These are phyloP conservation scores for Leccinum laetum DNA, from an alignment of 1,284 basidiomycete genomes.

Conservation along the genomic window DNA sequence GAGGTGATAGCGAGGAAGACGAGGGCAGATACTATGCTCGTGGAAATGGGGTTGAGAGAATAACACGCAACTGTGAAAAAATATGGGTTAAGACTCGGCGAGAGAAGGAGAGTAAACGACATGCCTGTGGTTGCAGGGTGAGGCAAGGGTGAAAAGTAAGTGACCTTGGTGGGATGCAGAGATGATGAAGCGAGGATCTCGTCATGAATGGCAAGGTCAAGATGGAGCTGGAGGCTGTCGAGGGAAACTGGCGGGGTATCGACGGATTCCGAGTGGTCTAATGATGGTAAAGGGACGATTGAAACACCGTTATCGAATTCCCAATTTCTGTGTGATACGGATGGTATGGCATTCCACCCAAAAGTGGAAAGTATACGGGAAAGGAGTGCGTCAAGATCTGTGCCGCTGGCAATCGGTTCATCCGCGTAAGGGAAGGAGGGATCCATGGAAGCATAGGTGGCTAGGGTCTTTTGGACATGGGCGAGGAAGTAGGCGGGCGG, in stretches of 20 bases:
- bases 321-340: constrained; percentile 24
- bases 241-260: constrained; percentile 11
- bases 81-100: constrained; percentile 2
- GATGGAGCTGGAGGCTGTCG: constrained; percentile 22
- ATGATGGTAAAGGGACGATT: constrained; percentile 18
- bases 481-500: constrained; percentile 33
- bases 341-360: constrained; percentile 20
- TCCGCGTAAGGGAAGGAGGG: constrained; percentile 27
- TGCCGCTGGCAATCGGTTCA: constrained; percentile 14
- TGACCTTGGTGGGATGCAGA: constrained; percentile 28
- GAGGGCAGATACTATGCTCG: constrained; percentile 17
- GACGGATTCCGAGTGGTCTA: background rate
- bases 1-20: constrained; percentile 18
- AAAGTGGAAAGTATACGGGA: constrained; percentile 28
- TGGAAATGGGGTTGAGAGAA: constrained; percentile 11
- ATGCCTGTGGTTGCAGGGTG: constrained; percentile 16
- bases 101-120: constrained; percentile 2
- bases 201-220: constrained; percentile 29
- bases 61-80: constrained; percentile 11
- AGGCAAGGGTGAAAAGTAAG: constrained; percentile 26
- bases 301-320: constrained; percentile 29
- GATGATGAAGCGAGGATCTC: constrained; percentile 24
- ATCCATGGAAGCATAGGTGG: constrained; percentile 27
- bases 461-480: constrained; percentile 27
- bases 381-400: constrained; percentile 29